Evolutionary conservation across 176 grass and related monocot species (phyloP).

Genomic region (Calamus simplicifolius): DNA sequence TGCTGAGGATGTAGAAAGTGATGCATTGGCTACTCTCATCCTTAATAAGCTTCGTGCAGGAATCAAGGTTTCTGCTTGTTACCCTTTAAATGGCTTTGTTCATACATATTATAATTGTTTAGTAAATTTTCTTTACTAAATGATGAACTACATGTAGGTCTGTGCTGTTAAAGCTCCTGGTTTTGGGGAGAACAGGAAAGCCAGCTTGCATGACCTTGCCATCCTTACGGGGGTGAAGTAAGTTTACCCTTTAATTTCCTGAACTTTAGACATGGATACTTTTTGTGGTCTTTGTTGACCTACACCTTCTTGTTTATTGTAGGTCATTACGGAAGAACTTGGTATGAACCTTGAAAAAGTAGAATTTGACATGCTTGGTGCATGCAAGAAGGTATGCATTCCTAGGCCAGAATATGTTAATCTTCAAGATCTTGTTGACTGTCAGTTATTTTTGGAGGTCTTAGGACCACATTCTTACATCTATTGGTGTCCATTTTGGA

Average conservation of each 20-base stretch:
- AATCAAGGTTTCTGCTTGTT: slow-evolving; percentile 13
- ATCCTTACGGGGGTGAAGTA: slow-evolving; percentile 59
- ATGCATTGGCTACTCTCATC: slow-evolving; percentile 70
- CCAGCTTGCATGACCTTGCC: slow-evolving; percentile 65
- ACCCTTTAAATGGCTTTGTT: too few relatives aligned
- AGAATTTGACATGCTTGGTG: slow-evolving; percentile 36
- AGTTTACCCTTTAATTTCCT: not conserved
- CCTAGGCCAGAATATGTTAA: not conserved
- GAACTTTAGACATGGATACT: not conserved
- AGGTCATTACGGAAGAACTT: slow-evolving; percentile 49
- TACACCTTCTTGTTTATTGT: not conserved
- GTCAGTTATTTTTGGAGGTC: too few relatives aligned
- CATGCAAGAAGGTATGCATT: slow-evolving; percentile 7
- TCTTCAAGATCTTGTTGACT: too few relatives aligned
- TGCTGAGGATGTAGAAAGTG: slow-evolving; percentile 70
- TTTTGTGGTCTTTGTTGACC: not conserved
- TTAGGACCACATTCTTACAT: too few relatives aligned
- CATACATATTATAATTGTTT: too few relatives aligned
- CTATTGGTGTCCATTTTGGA: too few relatives aligned
- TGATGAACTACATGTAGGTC: slow-evolving; percentile 23
- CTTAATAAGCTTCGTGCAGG: slow-evolving; percentile 71
- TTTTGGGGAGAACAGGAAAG: slow-evolving; percentile 70
- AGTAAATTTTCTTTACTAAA: too few relatives aligned
- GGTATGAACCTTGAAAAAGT: slow-evolving; percentile 59
- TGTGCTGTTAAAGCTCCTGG: slow-evolving; percentile 63